Evolutionary conservation across 306 rosid species (phyloP).

Genomic region (Phaseolus lunatus): DNA sequence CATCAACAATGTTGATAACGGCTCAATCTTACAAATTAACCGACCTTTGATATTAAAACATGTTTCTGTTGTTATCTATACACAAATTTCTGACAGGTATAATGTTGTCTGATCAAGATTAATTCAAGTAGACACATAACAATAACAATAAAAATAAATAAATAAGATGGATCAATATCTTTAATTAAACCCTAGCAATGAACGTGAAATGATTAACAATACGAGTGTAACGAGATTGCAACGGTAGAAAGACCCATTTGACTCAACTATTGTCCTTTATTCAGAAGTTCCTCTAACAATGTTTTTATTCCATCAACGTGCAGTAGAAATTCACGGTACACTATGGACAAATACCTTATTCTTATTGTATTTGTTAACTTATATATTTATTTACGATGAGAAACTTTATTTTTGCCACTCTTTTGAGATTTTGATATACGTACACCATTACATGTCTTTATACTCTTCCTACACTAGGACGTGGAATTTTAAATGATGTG

Average conservation of each 20-base stretch:
- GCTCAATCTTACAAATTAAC: background rate
- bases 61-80: background rate
- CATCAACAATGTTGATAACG: no score
- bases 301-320: no score
- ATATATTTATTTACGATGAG: no score
- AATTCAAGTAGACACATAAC: background rate
- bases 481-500: no score
- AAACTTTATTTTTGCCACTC: no score
- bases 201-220: background rate
- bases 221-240: background rate
- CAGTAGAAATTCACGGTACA: no score
- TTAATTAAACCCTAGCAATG: background rate
- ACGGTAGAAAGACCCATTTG: background rate
- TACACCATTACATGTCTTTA: no score
- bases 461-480: no score
- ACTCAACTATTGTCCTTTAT: background rate
- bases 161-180: background rate
- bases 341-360: no score
- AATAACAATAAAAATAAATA: background rate
- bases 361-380: no score
- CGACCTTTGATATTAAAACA: background rate
- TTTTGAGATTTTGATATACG: no score
- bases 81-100: background rate
- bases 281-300: no score
- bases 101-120: background rate